These are phyloP conservation scores for Phaffomyces thermotolerans DNA, from an alignment of 805 yeast species.

Conservation along the genomic window DNA sequence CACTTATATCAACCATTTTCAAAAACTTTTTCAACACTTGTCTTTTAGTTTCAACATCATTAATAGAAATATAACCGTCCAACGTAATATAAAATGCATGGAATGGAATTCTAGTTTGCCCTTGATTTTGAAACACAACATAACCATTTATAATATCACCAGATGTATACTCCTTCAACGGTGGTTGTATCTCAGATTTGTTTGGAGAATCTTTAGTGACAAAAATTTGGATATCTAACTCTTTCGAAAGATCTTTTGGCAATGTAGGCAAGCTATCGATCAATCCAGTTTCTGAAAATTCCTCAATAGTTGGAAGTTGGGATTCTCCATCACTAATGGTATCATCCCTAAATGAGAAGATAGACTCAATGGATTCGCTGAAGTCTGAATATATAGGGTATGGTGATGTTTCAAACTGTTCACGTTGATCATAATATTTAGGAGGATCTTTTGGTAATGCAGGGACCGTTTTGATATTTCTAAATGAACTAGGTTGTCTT, in stretches of 20 bases:
- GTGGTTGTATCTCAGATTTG: slow-evolving; percentile 25
- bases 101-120: slow-evolving; percentile 42
- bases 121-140: slow-evolving; percentile 40
- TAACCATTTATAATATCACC: slow-evolving; percentile 63
- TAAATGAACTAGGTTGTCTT: too few species aligned
- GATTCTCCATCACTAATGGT: too few species aligned
- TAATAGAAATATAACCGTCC: slow-evolving; percentile 33
- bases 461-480: too few species aligned
- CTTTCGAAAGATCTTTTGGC: slow-evolving; percentile 27
- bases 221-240: slow-evolving; percentile 41
- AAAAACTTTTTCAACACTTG: slow-evolving; percentile 40
- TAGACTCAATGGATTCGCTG: too few species aligned
- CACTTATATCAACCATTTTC: slow-evolving; percentile 55
- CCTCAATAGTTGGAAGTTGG: too few species aligned
- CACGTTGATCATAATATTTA: too few species aligned
- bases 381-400: too few species aligned
- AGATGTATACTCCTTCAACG: slow-evolving; percentile 49
- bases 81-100: slow-evolving; percentile 52
- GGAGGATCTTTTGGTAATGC: too few species aligned
- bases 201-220: slow-evolving; percentile 47
- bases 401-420: too few species aligned
- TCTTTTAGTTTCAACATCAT: slow-evolving; percentile 27
- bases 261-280: slow-evolving; percentile 45
- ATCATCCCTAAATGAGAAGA: too few species aligned
- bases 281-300: slow-evolving; percentile 16